phyloP scores from a whole-genome alignment of 305 asterid species.

The Salvia sclarea region DNA sequence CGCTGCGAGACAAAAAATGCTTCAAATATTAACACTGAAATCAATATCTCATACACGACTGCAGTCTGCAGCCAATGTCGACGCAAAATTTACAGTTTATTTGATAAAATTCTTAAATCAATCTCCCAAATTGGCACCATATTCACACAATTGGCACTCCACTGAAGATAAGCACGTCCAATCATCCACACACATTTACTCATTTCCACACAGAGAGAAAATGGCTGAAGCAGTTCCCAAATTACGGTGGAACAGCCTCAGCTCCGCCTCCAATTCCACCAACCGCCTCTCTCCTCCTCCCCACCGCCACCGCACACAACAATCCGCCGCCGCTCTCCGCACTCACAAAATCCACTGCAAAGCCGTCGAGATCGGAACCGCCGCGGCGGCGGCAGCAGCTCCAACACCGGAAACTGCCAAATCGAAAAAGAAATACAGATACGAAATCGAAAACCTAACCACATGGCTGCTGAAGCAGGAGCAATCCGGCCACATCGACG shows the following conservation, averaged over 20 bases:
- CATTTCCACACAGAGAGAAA: not conserved
- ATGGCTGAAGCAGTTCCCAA: conserved; percentile 61
- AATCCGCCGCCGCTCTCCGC: conserved; percentile 15
- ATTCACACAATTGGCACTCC: conserved; percentile 55
- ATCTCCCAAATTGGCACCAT: too few relatives aligned
- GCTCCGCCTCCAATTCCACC: conserved; percentile 46
- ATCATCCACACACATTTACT: conserved; percentile 13
- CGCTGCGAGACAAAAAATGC: not conserved
- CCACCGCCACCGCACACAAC: conserved; percentile 29
- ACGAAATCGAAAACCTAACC: conserved; percentile 60
- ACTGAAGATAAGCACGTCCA: conserved; percentile 45
- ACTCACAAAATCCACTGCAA: conserved; percentile 36
- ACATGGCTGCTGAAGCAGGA: conserved; percentile 80
- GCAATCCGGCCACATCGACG: conserved; percentile 63
- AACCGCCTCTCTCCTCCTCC: conserved; percentile 39
- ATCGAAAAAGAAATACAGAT: conserved; percentile 48
- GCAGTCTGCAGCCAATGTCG: too few relatives aligned
- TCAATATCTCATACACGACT: too few relatives aligned
- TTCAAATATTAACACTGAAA: not conserved
- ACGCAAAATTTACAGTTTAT: too few relatives aligned
- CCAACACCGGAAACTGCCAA: conserved; percentile 28
- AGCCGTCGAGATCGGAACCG: conserved; percentile 42
- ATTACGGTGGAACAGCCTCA: conserved; percentile 40
- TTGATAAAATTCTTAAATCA: too few relatives aligned
- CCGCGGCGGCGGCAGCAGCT: conserved; percentile 27